These are phyloP conservation scores for Erysimum cheiri DNA, from an alignment of 441 rosid genomes.

Conservation along the genomic window DNA sequence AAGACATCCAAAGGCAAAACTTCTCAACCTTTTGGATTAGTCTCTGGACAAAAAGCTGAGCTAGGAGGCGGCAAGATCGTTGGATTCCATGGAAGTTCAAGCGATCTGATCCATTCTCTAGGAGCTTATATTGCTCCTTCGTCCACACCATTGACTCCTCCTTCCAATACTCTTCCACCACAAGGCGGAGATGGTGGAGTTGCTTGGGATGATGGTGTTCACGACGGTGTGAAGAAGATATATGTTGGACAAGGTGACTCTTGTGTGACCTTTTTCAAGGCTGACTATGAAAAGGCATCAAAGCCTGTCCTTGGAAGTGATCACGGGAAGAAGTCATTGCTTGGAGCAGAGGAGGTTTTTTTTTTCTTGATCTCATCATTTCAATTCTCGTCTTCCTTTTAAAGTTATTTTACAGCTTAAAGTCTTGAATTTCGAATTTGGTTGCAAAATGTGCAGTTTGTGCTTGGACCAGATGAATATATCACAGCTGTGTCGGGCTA, in stretches of 20 bases:
- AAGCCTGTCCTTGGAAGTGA: slow-evolving; percentile 30
- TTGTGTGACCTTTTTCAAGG: slow-evolving; percentile 32
- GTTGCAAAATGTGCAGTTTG: slow-evolving; percentile 42
- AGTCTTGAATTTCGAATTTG: slow-evolving; percentile 3
- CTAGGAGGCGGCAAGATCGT: slow-evolving; percentile 38
- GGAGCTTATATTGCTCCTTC: slow-evolving; percentile 36
- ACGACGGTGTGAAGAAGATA: slow-evolving; percentile 36
- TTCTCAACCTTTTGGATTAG: slow-evolving; percentile 38
- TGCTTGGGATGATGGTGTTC: slow-evolving; percentile 39
- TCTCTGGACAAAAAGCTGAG: slow-evolving; percentile 25
- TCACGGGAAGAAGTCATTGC: slow-evolving; percentile 37
- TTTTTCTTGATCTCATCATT: slow-evolving; percentile 28
- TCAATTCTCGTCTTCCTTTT: neutral
- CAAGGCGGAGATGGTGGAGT: slow-evolving; percentile 42
- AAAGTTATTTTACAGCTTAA: neutral
- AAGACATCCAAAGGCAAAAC: slow-evolving; percentile 32
- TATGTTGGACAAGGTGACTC: slow-evolving; percentile 43
- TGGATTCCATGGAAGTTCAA: slow-evolving; percentile 44
- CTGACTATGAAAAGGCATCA: slow-evolving; percentile 33
- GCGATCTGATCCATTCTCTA: slow-evolving; percentile 31
- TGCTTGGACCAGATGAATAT: slow-evolving; percentile 35
- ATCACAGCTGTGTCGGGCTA: slow-evolving; percentile 28
- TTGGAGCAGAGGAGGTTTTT: slow-evolving; percentile 39
- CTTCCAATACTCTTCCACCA: slow-evolving; percentile 27
- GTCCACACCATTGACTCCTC: slow-evolving; percentile 34